These are phyloP conservation scores for Coemansia sp. DNA, from an alignment of 192 early-diverging fungal genomes.

Conservation along the genomic window DNA sequence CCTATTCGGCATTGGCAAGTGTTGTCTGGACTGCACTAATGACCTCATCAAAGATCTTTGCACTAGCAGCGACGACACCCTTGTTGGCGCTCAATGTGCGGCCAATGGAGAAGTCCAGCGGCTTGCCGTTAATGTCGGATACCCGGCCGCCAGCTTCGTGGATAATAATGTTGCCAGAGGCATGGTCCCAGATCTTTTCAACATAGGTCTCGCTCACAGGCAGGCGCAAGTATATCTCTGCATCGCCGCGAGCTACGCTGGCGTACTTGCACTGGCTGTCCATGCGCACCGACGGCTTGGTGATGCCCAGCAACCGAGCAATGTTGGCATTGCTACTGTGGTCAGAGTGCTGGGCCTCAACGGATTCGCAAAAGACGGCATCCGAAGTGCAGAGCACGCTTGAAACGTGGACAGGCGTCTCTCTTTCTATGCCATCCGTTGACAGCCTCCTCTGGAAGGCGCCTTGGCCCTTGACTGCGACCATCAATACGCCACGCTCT, in stretches of 20 bases:
- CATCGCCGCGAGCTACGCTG: constrained; percentile 88
- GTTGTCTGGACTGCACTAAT: constrained; percentile 72
- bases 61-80: constrained; percentile 84
- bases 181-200: constrained; percentile 99
- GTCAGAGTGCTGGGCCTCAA: constrained; percentile 88
- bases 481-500: constrained; percentile 78
- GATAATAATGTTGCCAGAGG: constrained; percentile 87
- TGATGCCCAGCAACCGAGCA: constrained; percentile 77
- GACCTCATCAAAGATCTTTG: constrained; percentile 74
- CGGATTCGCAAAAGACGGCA: constrained; percentile 91
- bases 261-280: constrained; percentile 99
- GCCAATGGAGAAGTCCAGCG: constrained; percentile 88
- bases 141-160: constrained; percentile 90
- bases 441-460: constrained; percentile 74
- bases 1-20: constrained; percentile 21
- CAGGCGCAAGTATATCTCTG: constrained; percentile 88
- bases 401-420: constrained; percentile 63
- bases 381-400: constrained; percentile 58
- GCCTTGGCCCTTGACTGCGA: constrained; percentile 85
- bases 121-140: constrained; percentile 78
- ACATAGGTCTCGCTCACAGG: constrained; percentile 78
- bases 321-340: constrained; percentile 82
- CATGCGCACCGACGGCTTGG: constrained; percentile 80
- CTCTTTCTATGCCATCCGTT: constrained; percentile 25
- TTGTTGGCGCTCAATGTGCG: constrained; percentile 81